Evolutionary conservation across 2,329 filamentous ascomycete genomes (phyloP).

Genomic region (Xylaria sp.): DNA sequence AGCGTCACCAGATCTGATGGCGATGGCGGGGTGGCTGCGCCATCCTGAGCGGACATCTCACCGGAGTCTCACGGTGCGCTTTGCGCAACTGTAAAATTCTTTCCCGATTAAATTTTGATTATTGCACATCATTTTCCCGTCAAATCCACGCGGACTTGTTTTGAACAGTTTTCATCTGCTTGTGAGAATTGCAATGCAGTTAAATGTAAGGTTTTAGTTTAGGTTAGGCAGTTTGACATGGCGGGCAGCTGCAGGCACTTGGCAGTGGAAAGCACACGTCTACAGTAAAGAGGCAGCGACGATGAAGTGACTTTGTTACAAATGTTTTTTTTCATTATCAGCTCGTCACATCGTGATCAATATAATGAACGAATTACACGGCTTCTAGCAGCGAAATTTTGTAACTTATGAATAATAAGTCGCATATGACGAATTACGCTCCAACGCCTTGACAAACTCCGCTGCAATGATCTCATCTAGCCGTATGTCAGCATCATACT

Average conservation of each 20-base stretch:
- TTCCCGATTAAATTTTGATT: not conserved
- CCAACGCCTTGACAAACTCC: constrained; percentile 52
- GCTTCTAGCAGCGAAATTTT: not conserved
- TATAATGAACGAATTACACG: not conserved
- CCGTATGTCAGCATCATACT: constrained; percentile 14
- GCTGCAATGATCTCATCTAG: constrained; percentile 53
- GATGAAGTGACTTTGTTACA: not conserved
- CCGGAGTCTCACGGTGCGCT: not conserved
- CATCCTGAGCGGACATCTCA: constrained; percentile 33
- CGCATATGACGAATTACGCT: constrained; percentile 31
- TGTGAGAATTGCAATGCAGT: not conserved
- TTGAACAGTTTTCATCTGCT: not conserved
- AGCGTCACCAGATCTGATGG: constrained; percentile 51
- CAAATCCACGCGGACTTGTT: not conserved
- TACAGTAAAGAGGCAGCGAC: too few species aligned
- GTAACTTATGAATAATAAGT: constrained; percentile 25
- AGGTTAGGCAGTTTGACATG: too few species aligned
- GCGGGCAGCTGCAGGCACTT: constrained; percentile 23
- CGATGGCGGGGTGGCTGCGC: constrained; percentile 10
- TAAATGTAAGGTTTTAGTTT: not conserved
- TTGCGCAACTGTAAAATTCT: not conserved
- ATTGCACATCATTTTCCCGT: constrained; percentile 18
- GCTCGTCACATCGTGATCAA: not conserved
- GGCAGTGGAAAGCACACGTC: not conserved
- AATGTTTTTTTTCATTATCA: not conserved